Evolutionary conservation across 352 stramenopile genomes (phyloP).

Genomic region (Globisporangium parvum): DNA sequence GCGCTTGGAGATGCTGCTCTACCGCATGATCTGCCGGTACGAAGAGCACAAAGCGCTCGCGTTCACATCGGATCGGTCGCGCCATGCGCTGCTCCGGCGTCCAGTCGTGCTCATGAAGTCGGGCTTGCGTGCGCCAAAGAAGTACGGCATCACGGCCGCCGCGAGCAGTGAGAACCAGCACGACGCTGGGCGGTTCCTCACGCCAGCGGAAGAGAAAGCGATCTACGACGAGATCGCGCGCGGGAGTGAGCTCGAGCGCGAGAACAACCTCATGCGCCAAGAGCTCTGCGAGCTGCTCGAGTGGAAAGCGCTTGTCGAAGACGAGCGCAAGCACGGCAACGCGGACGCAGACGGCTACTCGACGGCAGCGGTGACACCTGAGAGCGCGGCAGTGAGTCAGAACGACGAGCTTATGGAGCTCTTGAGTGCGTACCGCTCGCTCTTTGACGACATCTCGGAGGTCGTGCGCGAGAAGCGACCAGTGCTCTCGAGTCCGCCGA

Average conservation of each 20-base stretch:
- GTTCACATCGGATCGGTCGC: conserved; percentile 39
- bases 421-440: conserved; percentile 59
- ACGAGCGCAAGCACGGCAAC: conserved; percentile 32
- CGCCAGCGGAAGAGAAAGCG: conserved; percentile 27
- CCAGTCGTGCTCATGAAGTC: conserved; percentile 20
- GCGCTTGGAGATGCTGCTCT: conserved; percentile 75
- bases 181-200: conserved; percentile 16
- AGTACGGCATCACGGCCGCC: conserved; percentile 23
- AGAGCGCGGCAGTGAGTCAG: conserved; percentile 11
- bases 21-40: conserved; percentile 82
- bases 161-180: conserved; percentile 32
- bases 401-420: conserved; percentile 50
- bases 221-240: conserved; percentile 31
- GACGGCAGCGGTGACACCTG: not conserved
- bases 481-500: conserved; percentile 33
- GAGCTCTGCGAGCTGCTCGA: conserved; percentile 68
- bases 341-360: conserved; percentile 16
- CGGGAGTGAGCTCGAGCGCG: conserved; percentile 45
- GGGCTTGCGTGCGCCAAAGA: conserved; percentile 43
- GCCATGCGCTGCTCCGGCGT: conserved; percentile 8
- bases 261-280: conserved; percentile 63
- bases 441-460: conserved; percentile 57
- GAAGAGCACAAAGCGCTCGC: conserved; percentile 77
- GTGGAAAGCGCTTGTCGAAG: conserved; percentile 63
- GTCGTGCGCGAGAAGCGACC: conserved; percentile 50